A percentile compares a stretch with the other conserved stretches of the same genome.
Conservation (phyloP, 495 filamentous ascomycete species). For the Friedmanniomyces endolithicus region DNA sequence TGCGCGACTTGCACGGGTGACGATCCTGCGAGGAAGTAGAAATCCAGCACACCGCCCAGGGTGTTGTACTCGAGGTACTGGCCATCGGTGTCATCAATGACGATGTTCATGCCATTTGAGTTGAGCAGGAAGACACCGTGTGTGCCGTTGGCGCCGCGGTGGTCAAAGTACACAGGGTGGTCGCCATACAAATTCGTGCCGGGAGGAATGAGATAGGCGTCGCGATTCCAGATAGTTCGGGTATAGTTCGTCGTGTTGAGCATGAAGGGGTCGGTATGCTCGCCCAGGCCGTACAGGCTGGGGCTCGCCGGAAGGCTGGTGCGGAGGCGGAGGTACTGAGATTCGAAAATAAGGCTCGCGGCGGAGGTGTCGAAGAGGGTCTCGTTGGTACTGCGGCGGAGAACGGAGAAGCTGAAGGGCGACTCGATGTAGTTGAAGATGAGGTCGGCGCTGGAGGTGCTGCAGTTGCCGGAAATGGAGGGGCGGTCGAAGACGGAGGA, state of each 20-base stretch:
- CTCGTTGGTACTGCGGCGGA: constrained; percentile 47
- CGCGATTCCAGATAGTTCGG: constrained; percentile 69
- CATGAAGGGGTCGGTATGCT: constrained; percentile 64
- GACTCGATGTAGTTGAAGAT: constrained; percentile 51
- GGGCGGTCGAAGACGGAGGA: constrained; percentile 62
- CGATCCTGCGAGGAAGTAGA: constrained; percentile 72
- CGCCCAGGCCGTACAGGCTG: constrained; percentile 68
- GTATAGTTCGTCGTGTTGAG: constrained; percentile 65
- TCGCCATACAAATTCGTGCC: constrained; percentile 68
- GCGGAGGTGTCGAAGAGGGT: constrained; percentile 69
- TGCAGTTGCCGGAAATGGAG: neutral
- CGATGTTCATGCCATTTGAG: constrained; percentile 75
- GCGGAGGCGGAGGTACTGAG: constrained; percentile 59
- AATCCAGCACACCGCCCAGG: constrained; percentile 70
- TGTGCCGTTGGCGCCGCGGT: constrained; percentile 50
- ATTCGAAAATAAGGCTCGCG: constrained; percentile 60
- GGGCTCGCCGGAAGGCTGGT: constrained; percentile 55
- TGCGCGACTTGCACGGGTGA: constrained; percentile 55
- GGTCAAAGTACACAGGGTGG: constrained; percentile 77
- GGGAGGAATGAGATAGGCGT: constrained; percentile 52
- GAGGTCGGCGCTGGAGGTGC: constrained; percentile 36
- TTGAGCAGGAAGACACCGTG: constrained; percentile 78
- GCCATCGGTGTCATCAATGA: constrained; percentile 52
- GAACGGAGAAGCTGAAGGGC: constrained; percentile 70
- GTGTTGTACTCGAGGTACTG: constrained; percentile 80